Evolutionary conservation across 495 filamentous ascomycete genomes (phyloP).

Genomic region (Cenococcum geophilum): DNA sequence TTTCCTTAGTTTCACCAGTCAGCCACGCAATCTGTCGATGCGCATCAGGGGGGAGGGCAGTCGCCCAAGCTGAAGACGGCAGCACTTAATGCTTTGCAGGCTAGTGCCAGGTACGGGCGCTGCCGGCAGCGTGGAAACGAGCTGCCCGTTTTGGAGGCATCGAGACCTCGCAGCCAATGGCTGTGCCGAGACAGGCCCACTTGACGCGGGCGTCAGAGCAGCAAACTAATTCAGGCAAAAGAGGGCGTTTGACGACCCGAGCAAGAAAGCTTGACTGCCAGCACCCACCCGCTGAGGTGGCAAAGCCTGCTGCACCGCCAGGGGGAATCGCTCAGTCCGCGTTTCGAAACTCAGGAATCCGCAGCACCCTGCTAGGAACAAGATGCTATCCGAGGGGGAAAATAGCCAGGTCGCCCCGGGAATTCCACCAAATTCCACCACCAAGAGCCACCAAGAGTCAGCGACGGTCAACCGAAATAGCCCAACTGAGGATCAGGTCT

Average conservation of each 20-base stretch:
- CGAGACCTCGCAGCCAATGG: no score
- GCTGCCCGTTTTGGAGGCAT: no score
- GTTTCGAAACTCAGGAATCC: conserved; percentile 24
- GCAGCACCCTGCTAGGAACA: conserved; percentile 11
- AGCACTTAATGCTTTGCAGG: neutral
- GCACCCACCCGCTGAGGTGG: no score
- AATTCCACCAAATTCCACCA: no score
- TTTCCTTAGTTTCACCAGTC: conserved; percentile 4
- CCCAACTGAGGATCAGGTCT: no score
- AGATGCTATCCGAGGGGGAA: neutral
- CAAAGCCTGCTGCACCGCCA: no score
- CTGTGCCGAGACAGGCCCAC: no score
- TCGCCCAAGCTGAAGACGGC: neutral
- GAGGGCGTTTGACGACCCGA: neutral
- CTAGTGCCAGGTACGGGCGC: neutral
- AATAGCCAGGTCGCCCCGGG: neutral
- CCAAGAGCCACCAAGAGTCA: no score
- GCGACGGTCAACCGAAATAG: no score
- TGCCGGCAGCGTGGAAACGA: neutral
- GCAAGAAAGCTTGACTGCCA: conserved; percentile 13
- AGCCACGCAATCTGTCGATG: conserved; percentile 7
- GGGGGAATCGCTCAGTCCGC: neutral
- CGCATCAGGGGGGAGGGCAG: neutral
- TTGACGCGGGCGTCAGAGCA: no score
- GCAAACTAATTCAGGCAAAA: neutral